A percentile compares a stretch with the other conserved stretches of the same genome.
Evolutionary conservation across 495 filamentous ascomycete species (phyloP).

Genomic region (Symbiotaphrina buchneri): DNA sequence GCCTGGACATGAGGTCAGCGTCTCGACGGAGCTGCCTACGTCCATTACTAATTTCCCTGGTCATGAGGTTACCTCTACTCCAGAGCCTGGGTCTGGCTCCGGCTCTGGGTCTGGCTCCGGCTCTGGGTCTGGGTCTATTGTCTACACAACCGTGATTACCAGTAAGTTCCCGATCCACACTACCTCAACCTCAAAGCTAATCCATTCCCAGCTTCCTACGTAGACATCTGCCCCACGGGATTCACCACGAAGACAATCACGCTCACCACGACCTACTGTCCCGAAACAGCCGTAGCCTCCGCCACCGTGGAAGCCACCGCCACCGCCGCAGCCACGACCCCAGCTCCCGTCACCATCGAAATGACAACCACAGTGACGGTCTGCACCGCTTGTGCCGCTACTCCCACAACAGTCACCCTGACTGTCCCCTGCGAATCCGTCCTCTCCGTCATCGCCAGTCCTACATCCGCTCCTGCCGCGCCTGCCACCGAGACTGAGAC

Average conservation of each 20-base stretch:
- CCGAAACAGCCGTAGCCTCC: not conserved
- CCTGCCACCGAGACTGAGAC: too few relatives aligned
- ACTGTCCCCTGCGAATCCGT: not conserved
- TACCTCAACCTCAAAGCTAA: not conserved
- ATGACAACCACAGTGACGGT: not conserved
- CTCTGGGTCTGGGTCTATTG: not conserved
- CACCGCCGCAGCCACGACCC: not conserved
- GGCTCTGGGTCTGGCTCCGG: not conserved
- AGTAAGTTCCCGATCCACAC: not conserved
- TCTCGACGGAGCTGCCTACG: too few relatives aligned
- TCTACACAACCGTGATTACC: not conserved
- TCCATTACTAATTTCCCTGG: too few relatives aligned
- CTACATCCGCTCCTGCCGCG: too few relatives aligned
- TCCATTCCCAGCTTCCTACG: not conserved
- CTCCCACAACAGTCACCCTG: not conserved
- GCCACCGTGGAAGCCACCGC: not conserved
- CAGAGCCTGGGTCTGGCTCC: too few relatives aligned
- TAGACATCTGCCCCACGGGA: not conserved
- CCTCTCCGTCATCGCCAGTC: constrained; percentile 10
- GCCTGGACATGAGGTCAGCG: too few relatives aligned
- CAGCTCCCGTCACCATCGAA: not conserved
- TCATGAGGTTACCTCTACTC: too few relatives aligned
- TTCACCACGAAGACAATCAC: not conserved
- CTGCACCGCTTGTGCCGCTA: not conserved
- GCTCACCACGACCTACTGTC: not conserved